Evolutionary conservation across 2,329 filamentous ascomycete species (phyloP).

Genomic region (Cladosporium velox): DNA sequence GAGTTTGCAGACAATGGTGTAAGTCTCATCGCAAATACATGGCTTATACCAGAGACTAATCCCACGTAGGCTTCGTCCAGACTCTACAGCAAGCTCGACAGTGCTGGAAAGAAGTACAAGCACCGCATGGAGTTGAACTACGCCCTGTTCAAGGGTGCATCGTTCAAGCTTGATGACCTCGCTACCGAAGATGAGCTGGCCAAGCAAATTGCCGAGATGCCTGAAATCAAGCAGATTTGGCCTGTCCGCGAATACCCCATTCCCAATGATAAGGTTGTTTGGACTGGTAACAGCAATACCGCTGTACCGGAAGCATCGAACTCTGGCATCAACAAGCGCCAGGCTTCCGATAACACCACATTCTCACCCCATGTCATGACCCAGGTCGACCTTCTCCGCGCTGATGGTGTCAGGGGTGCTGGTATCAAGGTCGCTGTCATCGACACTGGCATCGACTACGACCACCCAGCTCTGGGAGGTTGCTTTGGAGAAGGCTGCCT

Average conservation of each 20-base stretch:
- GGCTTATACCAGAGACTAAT: neutral
- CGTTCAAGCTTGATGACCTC: slow-evolving; percentile 27
- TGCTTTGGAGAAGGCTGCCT: slow-evolving; percentile 63
- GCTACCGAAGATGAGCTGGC: slow-evolving; percentile 26
- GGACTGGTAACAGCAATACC: slow-evolving; percentile 23
- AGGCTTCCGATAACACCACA: slow-evolving; percentile 25
- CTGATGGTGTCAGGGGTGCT: slow-evolving; percentile 48
- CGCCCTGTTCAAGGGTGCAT: slow-evolving; percentile 29
- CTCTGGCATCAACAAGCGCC: slow-evolving; percentile 24
- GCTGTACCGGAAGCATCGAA: slow-evolving; percentile 20
- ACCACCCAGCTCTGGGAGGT: slow-evolving; percentile 63
- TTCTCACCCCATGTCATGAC: slow-evolving; percentile 40
- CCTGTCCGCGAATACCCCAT: slow-evolving; percentile 28
- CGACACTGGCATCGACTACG: slow-evolving; percentile 58
- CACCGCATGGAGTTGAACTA: slow-evolving; percentile 28
- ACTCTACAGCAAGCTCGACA: slow-evolving; percentile 22
- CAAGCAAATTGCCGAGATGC: slow-evolving; percentile 27
- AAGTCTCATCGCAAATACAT: neutral
- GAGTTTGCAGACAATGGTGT: slow-evolving; percentile 26
- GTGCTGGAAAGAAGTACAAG: slow-evolving; percentile 24
- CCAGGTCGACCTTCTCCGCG: slow-evolving; percentile 43
- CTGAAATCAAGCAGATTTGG: slow-evolving; percentile 29
- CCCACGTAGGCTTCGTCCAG: slow-evolving; percentile 2
- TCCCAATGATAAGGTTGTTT: slow-evolving; percentile 25
- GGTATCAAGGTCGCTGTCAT: slow-evolving; percentile 49